phyloP scores from a whole-genome alignment of 164 flowering plant genomes.

The Echeveria elegans region DNA sequence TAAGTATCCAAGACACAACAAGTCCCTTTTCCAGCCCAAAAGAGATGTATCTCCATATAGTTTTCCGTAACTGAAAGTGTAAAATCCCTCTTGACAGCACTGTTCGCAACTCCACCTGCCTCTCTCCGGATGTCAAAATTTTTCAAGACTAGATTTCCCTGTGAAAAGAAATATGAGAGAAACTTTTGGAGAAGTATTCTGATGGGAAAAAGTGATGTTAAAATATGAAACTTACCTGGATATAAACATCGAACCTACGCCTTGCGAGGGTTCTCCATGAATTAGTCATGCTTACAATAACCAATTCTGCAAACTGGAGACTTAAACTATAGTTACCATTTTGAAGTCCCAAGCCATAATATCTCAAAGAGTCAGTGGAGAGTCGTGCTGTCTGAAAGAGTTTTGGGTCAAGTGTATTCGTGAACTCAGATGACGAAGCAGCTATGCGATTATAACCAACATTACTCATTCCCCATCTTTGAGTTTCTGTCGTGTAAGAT shows the following conservation, averaged over 20 bases:
- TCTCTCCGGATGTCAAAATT: constrained; percentile 62
- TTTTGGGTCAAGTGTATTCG: constrained; percentile 11
- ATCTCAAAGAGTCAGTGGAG: constrained; percentile 25
- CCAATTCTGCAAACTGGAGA: constrained; percentile 21
- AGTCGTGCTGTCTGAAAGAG: constrained; percentile 20
- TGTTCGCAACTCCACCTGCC: constrained; percentile 45
- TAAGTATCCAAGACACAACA: constrained; percentile 33
- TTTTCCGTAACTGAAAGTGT: constrained; percentile 45
- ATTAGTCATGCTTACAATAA: constrained; percentile 10
- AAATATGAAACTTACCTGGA: constrained; percentile 14
- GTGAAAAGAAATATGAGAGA: neutral
- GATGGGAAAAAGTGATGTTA: neutral
- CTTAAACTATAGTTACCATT: constrained; percentile 21
- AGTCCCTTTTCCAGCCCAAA: constrained; percentile 97
- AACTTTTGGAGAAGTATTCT: neutral
- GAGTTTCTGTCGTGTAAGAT: constrained; percentile 33
- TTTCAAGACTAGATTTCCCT: constrained; percentile 43
- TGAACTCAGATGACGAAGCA: neutral
- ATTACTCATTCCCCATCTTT: constrained; percentile 77
- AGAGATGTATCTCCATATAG: constrained; percentile 71
- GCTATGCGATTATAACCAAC: constrained; percentile 28
- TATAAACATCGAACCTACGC: constrained; percentile 22
- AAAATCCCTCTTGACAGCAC: constrained; percentile 36
- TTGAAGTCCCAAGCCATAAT: constrained; percentile 24
- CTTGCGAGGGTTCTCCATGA: constrained; percentile 23